Evolutionary conservation across 2,329 filamentous ascomycete species (phyloP).

Genomic region (Epichloe bromicola): DNA sequence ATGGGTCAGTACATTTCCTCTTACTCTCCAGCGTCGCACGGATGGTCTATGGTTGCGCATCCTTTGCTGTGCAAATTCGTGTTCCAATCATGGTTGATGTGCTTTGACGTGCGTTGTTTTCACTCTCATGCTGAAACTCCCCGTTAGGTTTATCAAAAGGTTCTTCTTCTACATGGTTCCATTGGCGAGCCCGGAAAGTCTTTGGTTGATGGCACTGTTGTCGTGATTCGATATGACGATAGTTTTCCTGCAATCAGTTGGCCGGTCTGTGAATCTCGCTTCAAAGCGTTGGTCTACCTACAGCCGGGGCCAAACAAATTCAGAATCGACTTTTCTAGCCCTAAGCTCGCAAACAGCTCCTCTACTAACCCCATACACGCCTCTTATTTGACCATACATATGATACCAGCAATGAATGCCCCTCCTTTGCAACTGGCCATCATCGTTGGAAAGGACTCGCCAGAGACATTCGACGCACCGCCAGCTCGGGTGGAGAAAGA

Average conservation of each 20-base stretch:
- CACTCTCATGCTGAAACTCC: slow-evolving; percentile 10
- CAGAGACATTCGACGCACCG: slow-evolving; percentile 69
- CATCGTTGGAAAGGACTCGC: slow-evolving; percentile 76
- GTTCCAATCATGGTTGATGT: not conserved
- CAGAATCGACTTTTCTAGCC: slow-evolving; percentile 76
- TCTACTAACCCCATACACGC: slow-evolving; percentile 59
- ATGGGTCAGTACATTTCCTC: slow-evolving; percentile 49
- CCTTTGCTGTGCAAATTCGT: not conserved
- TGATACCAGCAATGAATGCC: slow-evolving; percentile 62
- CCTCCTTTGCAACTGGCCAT: slow-evolving; percentile 86
- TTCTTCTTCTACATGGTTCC: slow-evolving; percentile 68
- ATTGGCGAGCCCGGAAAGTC: slow-evolving; percentile 60
- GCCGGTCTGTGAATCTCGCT: slow-evolving; percentile 81
- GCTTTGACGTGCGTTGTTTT: not conserved
- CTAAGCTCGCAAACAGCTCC: slow-evolving; percentile 60
- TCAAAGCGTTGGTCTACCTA: slow-evolving; percentile 86
- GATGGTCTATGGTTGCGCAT: not conserved
- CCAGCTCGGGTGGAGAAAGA: slow-evolving; percentile 65
- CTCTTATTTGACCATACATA: slow-evolving; percentile 72
- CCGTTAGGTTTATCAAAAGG: slow-evolving; percentile 78
- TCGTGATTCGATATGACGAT: slow-evolving; percentile 71
- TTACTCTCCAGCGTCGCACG: not conserved
- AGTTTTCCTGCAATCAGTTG: slow-evolving; percentile 70
- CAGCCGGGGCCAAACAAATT: slow-evolving; percentile 80
- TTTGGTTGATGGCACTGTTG: slow-evolving; percentile 65